phyloP scores from a whole-genome alignment of 2,329 filamentous ascomycete species.

The Dryadomyces sulphureus region DNA sequence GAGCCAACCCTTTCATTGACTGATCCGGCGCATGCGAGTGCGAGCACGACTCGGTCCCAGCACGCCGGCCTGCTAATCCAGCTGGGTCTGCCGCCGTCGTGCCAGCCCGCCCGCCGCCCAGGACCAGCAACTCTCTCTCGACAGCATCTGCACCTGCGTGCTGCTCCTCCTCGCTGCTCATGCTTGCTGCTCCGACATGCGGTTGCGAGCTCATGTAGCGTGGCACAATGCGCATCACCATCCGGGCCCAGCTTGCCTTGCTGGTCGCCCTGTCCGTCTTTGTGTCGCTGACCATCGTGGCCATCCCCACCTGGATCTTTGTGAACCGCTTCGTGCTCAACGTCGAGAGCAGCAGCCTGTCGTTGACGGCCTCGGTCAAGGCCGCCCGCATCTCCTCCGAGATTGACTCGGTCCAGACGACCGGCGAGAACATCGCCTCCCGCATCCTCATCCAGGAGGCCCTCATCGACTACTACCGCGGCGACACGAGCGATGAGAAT shows the following conservation, averaged over 20 bases:
- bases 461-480: slow-evolving; percentile 34
- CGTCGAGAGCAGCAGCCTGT: slow-evolving; percentile 46
- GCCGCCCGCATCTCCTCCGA: slow-evolving; percentile 67
- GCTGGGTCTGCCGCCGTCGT: too few relatives aligned
- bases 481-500: slow-evolving; percentile 40
- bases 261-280: slow-evolving; percentile 66
- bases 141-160: background rate
- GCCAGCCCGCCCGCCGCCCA: background rate
- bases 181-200: slow-evolving; percentile 14
- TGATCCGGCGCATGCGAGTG: too few relatives aligned
- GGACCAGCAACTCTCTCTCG: too few relatives aligned
- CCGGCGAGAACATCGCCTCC: slow-evolving; percentile 56
- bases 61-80: background rate
- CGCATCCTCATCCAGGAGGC: slow-evolving; percentile 43
- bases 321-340: slow-evolving; percentile 38
- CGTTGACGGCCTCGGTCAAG: slow-evolving; percentile 74
- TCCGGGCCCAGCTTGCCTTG: slow-evolving; percentile 71
- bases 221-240: slow-evolving; percentile 63
- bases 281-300: slow-evolving; percentile 60
- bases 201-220: slow-evolving; percentile 15
- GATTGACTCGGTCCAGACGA: slow-evolving; percentile 64
- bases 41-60: background rate
- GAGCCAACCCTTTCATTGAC: background rate
- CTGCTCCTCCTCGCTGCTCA: background rate
- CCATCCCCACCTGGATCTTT: slow-evolving; percentile 57